These are phyloP conservation scores for Entamoeba invadens DNA, from an alignment of 208 protist genomes.

Conservation along the genomic window DNA sequence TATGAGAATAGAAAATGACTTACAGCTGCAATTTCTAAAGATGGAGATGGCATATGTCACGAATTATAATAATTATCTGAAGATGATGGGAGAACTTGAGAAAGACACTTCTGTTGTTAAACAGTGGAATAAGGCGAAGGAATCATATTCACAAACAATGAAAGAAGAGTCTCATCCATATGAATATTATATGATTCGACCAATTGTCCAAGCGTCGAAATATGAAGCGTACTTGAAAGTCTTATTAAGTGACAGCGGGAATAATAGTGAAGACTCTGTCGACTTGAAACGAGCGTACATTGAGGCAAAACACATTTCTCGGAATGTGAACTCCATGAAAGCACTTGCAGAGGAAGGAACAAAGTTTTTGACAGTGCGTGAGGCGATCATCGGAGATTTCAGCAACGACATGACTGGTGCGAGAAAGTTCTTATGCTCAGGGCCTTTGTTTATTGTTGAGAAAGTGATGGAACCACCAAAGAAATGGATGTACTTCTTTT, in stretches of 20 bases:
- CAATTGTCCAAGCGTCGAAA: neutral
- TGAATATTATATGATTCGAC: neutral
- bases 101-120: neutral
- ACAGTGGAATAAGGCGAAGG: neutral
- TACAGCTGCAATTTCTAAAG: neutral
- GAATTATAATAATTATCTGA: neutral
- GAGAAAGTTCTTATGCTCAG: neutral
- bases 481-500: neutral
- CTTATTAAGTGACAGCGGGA: neutral
- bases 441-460: neutral
- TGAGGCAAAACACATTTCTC: neutral
- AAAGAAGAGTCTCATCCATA: neutral
- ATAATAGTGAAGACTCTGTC: neutral
- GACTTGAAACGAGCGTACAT: neutral
- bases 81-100: neutral
- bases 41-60: neutral
- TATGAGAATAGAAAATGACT: too few relatives aligned
- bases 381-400: neutral
- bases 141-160: neutral
- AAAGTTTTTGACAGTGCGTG: neutral
- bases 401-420: neutral
- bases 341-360: neutral
- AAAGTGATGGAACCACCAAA: neutral
- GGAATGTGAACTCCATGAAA: neutral
- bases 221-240: neutral